Conservation (phyloP, 2,329 filamentous ascomycete species). For the Anthostomella pinea region DNA sequence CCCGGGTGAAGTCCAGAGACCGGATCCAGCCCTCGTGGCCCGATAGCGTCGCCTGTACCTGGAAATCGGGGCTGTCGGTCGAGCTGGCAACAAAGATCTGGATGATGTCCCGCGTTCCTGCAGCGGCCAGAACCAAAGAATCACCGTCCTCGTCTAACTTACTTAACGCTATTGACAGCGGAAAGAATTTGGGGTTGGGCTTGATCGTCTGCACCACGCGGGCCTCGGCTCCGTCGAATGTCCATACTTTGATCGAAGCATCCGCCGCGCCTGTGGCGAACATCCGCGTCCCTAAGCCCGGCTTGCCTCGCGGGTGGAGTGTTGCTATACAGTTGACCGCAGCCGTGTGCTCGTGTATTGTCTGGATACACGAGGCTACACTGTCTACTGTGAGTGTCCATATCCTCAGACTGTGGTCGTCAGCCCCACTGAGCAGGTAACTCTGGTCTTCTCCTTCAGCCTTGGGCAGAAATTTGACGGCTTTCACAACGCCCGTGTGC, state of each 20-base stretch:
- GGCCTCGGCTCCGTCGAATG: slow-evolving; percentile 47
- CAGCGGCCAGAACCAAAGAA: slow-evolving; percentile 71
- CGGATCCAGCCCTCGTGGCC: slow-evolving; percentile 96
- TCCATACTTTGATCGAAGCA: slow-evolving; percentile 70
- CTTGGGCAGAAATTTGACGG: slow-evolving; percentile 70
- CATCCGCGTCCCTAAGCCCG: slow-evolving; percentile 31
- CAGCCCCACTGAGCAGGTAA: slow-evolving; percentile 73
- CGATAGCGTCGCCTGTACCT: slow-evolving; percentile 70
- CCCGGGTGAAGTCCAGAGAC: slow-evolving; percentile 73
- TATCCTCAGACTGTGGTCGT: slow-evolving; percentile 73
- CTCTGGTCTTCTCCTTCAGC: slow-evolving; percentile 43
- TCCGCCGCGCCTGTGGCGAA: slow-evolving; percentile 81
- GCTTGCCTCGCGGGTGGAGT: slow-evolving; percentile 30
- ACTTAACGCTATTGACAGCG: slow-evolving; percentile 70
- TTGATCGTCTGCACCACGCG: slow-evolving; percentile 67
- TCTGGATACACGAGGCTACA: slow-evolving; percentile 47
- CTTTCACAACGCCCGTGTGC: slow-evolving; percentile 78
- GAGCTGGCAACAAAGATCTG: slow-evolving; percentile 69
- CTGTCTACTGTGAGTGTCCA: slow-evolving; percentile 52
- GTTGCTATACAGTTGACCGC: slow-evolving; percentile 69
- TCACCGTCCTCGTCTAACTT: slow-evolving; percentile 51
- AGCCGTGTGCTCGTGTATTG: slow-evolving; percentile 64
- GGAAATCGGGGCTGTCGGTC: slow-evolving; percentile 50
- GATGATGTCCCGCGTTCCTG: slow-evolving; percentile 77
- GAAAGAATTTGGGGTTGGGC: slow-evolving; percentile 76